Conservation (phyloP, 2,329 filamentous ascomycete species). For the Neofusicoccum laricinum region DNA sequence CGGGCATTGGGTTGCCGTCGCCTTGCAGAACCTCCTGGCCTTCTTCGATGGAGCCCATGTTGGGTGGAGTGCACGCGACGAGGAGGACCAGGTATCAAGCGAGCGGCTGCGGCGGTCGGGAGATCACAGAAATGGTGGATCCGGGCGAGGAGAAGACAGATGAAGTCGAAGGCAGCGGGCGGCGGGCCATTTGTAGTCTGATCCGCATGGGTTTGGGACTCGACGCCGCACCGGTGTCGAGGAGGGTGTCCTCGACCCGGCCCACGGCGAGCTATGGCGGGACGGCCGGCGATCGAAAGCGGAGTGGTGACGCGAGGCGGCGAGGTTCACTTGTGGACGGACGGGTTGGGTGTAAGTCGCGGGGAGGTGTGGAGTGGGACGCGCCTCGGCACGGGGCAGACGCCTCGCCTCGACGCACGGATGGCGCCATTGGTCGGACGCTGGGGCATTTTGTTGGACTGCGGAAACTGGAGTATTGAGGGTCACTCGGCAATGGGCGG, state of each 20-base stretch:
- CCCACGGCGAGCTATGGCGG: neutral
- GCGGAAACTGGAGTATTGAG: too few species aligned
- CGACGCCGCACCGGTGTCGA: neutral
- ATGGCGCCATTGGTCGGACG: neutral
- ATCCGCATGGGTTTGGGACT: neutral
- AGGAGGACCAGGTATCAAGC: neutral
- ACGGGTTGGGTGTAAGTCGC: neutral
- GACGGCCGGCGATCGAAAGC: neutral
- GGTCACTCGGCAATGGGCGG: too few species aligned
- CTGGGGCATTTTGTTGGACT: neutral
- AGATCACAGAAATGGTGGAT: neutral
- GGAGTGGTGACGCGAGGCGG: neutral
- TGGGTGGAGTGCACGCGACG: neutral
- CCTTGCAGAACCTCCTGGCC: neutral
- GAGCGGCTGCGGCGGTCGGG: too few species aligned
- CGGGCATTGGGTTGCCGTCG: conserved; percentile 25
- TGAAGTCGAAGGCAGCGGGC: neutral
- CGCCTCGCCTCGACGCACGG: neutral
- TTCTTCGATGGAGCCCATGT: neutral
- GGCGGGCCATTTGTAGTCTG: neutral
- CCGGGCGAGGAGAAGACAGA: neutral
- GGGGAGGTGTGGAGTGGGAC: neutral
- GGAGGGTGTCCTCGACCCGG: neutral
- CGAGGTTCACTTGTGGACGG: neutral
- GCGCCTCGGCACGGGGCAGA: neutral